These are phyloP conservation scores for Aureobasidium leucospermi DNA, from an alignment of 2,329 filamentous ascomycete species.

Conservation along the genomic window DNA sequence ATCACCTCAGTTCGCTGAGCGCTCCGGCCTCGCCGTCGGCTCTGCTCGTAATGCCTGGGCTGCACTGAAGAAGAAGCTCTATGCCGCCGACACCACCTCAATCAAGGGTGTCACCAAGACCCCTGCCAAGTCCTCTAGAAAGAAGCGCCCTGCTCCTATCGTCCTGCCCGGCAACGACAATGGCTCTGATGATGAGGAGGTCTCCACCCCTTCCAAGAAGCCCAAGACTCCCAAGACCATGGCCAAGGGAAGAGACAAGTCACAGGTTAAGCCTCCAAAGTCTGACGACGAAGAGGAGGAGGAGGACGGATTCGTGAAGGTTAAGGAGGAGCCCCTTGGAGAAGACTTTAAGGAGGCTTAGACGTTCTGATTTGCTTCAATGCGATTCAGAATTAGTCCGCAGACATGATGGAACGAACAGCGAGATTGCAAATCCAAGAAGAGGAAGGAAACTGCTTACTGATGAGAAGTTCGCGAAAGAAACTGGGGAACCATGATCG, in stretches of 20 bases:
- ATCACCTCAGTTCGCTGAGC: constrained; percentile 16
- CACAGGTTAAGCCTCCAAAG: constrained; percentile 13
- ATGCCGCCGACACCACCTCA: not conserved
- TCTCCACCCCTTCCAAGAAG: constrained; percentile 21
- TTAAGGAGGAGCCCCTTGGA: not conserved
- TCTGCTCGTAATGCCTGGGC: constrained; percentile 28
- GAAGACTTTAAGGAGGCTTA: not conserved
- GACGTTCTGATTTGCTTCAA: too few species aligned
- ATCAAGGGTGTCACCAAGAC: not conserved
- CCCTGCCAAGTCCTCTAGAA: not conserved
- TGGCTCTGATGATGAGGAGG: constrained; percentile 17
- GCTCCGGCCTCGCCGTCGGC: constrained; percentile 21
- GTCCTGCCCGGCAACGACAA: not conserved
- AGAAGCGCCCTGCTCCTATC: constrained; percentile 4
- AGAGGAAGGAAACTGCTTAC: too few species aligned
- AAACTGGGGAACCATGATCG: not conserved
- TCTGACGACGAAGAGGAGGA: constrained; percentile 19
- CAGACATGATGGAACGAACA: too few species aligned
- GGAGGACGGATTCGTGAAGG: not conserved
- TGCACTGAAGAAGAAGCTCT: constrained; percentile 29
- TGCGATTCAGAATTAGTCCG: not conserved
- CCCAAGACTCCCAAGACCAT: constrained; percentile 16
- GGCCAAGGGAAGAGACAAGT: constrained; percentile 15
- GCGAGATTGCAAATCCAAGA: too few species aligned
- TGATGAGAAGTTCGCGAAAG: too few species aligned